Conservation (phyloP, 176 grass and related monocot genomes). For the Alopecurus myosuroides region DNA sequence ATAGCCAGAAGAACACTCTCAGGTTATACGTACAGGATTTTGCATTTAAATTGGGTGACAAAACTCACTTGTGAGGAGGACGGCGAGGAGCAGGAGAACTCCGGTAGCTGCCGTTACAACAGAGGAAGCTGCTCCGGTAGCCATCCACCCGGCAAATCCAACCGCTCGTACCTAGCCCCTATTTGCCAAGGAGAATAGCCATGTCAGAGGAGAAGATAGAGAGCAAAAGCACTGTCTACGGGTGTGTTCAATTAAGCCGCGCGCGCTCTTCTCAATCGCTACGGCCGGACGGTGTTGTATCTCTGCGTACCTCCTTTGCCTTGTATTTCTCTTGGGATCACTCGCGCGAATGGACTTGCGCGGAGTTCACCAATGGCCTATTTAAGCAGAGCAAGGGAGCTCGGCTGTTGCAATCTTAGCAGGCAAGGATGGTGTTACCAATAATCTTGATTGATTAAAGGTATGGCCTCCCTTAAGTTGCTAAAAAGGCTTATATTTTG, state of each 20-base stretch:
- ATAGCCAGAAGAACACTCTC: not conserved
- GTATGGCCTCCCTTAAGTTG: too few species aligned
- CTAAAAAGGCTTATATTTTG: too few species aligned
- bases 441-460: too few species aligned
- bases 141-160: not conserved
- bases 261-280: not conserved
- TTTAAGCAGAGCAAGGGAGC: not conserved
- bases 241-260: not conserved
- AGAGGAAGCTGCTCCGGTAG: not conserved
- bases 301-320: not conserved
- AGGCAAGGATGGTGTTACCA: too few species aligned
- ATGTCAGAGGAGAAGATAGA: not conserved
- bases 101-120: not conserved
- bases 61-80: conserved; percentile 23
- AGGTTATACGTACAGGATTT: not conserved
- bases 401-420: too few species aligned
- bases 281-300: not conserved
- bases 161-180: not conserved
- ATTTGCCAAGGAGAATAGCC: not conserved
- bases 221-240: not conserved
- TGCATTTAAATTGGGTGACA: not conserved
- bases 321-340: not conserved
- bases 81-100: not conserved
- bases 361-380: not conserved
- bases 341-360: not conserved